Evolutionary conservation across 345 rosid species (phyloP), one percentile per base, ranked within the genome.

Genomic region (Rhizophora mangle): DNA sequence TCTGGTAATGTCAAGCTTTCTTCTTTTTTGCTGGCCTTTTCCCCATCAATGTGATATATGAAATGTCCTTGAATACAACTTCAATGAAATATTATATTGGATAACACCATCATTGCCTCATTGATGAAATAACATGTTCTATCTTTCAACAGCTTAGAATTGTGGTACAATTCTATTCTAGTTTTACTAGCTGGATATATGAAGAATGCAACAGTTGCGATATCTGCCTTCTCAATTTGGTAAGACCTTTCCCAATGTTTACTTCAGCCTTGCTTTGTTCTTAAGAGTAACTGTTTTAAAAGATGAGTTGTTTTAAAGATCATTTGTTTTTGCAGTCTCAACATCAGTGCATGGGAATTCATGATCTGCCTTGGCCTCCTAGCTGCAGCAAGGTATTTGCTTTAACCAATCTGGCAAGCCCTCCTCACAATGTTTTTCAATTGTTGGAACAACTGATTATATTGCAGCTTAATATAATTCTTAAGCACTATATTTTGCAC

Each of bases 221-320:
- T 93, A 63, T 82, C 93, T 57, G 97, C 98, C 7, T 87, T 93
- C 78, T 86, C 98, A 62, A 84, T 93, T 65, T 93, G 98, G 98
- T 93, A 85, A 73, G 75, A 31, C 20, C 21, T 54, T 63, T 11
- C 2, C 55, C 24, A 51, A 3, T 56, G 0, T 27, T 56, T 6
- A 56, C 29, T 3, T 56, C 13, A 13, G 29, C 26, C 31, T 1
- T 24, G 60, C 4, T 24, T 13, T 56, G 29, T 24, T 56, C 60
- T 26, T 56, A 1, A 11, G 49, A 43, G 13, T 43, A 43, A 11
- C 49, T 15, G 49, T 43, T 3, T 43, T 34, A 43, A 10, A 11
- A 43, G 49, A 43, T 3, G 0, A 43, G 49, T 43, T 43, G 49
- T 15, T 43, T 34, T 43, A 43, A 43, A 63, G 9, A 19, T 32